phyloP scores from a whole-genome alignment of 768 basidiomycete species.

The Leucosporidium yakuticum region DNA sequence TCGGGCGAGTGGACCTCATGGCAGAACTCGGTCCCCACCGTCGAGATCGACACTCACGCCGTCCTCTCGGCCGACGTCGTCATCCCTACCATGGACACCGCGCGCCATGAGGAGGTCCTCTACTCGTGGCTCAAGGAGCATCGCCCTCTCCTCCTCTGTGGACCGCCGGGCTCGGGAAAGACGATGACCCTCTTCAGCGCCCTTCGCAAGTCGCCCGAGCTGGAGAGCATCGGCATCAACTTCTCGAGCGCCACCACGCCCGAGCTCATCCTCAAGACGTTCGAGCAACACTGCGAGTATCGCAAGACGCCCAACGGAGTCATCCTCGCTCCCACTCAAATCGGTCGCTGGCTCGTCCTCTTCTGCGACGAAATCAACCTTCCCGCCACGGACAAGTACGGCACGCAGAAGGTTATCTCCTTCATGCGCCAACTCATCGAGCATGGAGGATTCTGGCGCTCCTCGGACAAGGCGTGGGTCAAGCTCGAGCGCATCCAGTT shows the following conservation, averaged over 20 bases:
- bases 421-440: slow-evolving; percentile 97
- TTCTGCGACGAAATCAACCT: slow-evolving; percentile 99
- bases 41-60: slow-evolving; percentile 94
- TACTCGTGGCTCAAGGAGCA: slow-evolving; percentile 99
- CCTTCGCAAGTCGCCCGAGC: slow-evolving; percentile 90
- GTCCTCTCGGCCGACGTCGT: slow-evolving; percentile 95
- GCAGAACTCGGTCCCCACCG: slow-evolving; percentile 84
- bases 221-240: slow-evolving; percentile 98
- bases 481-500: slow-evolving; percentile 98
- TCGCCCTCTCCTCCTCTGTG: slow-evolving; percentile 95
- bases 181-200: slow-evolving; percentile 99
- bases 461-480: slow-evolving; percentile 93
- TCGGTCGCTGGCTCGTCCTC: slow-evolving; percentile 97
- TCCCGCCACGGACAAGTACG: slow-evolving; percentile 93
- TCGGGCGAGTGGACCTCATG: slow-evolving; percentile 85
- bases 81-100: slow-evolving; percentile 96
- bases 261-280: slow-evolving; percentile 95
- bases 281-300: slow-evolving; percentile 99
- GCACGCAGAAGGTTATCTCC: slow-evolving; percentile 96
- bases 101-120: slow-evolving; percentile 94
- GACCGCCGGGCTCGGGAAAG: slow-evolving; percentile 99
- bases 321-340: slow-evolving; percentile 83
- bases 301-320: slow-evolving; percentile 98
- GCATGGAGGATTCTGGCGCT: slow-evolving; percentile 87
- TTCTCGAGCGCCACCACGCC: slow-evolving; percentile 99